phyloP scores from a whole-genome alignment of 73 alveolate species.

The Tetrahymena malaccensis region DNA sequence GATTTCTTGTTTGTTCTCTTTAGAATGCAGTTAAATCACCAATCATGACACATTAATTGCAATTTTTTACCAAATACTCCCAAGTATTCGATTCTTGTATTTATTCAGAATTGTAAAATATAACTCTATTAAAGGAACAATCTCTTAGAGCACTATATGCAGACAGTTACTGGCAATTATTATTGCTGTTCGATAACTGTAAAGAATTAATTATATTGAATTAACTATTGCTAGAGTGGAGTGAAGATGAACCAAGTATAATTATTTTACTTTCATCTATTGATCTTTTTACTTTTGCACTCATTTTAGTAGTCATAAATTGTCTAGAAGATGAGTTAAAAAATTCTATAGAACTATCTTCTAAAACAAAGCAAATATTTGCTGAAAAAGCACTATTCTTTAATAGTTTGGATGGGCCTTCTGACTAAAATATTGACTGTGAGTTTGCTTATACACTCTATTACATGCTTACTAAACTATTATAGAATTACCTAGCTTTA shows the following conservation, averaged over 20 bases:
- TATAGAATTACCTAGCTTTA: neutral
- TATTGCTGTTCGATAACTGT: neutral
- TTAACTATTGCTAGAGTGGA: neutral
- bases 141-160: neutral
- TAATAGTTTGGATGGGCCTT: neutral
- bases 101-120: neutral
- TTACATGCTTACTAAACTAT: neutral
- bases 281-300: neutral
- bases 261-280: neutral
- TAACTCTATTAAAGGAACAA: neutral
- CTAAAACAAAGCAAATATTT: neutral
- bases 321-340: neutral
- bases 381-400: neutral
- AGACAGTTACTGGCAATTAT: neutral
- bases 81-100: neutral
- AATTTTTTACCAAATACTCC: neutral
- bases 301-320: neutral
- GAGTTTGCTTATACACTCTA: neutral
- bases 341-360: neutral
- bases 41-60: neutral
- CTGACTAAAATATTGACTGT: neutral
- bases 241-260: neutral
- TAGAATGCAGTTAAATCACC: neutral
- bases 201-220: neutral
- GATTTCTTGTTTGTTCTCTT: neutral